Percentiles rank a stretch among this genome's conserved stretches.
phyloP scores from a whole-genome alignment of 1,139 yeast species.

The Saccharomycopsis crataegensis region DNA sequence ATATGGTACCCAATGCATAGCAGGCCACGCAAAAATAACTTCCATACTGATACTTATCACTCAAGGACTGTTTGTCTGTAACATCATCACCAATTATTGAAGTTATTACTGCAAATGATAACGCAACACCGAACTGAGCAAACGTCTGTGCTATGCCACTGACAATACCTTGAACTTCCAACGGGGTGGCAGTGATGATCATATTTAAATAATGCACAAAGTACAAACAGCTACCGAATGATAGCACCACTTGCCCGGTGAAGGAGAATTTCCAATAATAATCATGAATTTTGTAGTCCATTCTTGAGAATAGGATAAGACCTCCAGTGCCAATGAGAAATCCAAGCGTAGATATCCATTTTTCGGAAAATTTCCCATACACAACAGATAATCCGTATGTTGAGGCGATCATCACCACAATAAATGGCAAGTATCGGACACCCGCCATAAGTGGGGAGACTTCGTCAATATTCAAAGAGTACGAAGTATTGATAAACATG shows the following conservation, averaged over 20 bases:
- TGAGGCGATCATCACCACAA: slow-evolving; percentile 23
- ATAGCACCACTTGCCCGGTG: too few species aligned
- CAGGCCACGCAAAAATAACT: background rate
- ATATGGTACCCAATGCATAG: background rate
- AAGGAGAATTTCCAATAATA: slow-evolving; percentile 28
- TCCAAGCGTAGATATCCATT: slow-evolving; percentile 17
- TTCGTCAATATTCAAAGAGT: slow-evolving; percentile 13
- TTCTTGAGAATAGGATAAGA: too few species aligned
- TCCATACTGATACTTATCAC: background rate
- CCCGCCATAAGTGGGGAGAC: slow-evolving; percentile 27
- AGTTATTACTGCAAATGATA: slow-evolving; percentile 23
- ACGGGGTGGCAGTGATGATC: slow-evolving; percentile 26
- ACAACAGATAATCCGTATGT: slow-evolving; percentile 9
- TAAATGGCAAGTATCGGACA: slow-evolving; percentile 25
- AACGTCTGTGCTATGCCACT: slow-evolving; percentile 6
- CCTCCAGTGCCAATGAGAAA: slow-evolving; percentile 22
- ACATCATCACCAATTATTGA: slow-evolving; percentile 23
- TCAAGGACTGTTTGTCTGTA: background rate
- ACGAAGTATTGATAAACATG: slow-evolving; percentile 16
- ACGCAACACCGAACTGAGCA: background rate
- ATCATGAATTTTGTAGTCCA: slow-evolving; percentile 19
- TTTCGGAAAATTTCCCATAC: slow-evolving; percentile 18
- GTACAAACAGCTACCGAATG: too few species aligned
- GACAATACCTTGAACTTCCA: slow-evolving; percentile 27
- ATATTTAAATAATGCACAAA: slow-evolving; percentile 22